Percentiles rank a stretch among this genome's conserved stretches.
phyloP scores from a whole-genome alignment of 441 rosid genomes.

The Lepidium campestre region DNA sequence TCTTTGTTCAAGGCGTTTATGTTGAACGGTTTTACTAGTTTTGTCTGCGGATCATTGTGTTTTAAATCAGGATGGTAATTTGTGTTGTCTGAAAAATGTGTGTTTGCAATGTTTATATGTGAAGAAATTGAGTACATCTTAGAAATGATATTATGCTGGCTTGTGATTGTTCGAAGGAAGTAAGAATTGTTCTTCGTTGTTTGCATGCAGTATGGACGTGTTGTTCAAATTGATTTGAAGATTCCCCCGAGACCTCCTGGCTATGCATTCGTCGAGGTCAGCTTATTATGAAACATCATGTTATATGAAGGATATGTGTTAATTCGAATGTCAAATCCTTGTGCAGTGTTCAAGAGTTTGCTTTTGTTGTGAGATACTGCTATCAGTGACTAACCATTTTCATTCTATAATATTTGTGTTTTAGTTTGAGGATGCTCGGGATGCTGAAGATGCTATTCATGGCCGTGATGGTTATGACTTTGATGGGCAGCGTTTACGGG shows the following conservation, averaged over 20 bases:
- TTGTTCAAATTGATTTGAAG: slow-evolving; percentile 66
- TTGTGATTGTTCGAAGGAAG: neutral
- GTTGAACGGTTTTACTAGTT: neutral
- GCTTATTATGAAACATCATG: neutral
- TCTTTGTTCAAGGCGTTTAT: neutral
- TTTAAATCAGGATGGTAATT: neutral
- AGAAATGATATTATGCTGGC: neutral
- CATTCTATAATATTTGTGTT: neutral
- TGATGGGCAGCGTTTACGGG: slow-evolving; percentile 68
- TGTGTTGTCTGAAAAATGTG: neutral
- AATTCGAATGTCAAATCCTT: neutral
- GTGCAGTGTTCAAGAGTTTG: neutral
- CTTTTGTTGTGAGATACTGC: neutral
- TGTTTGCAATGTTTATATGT: neutral
- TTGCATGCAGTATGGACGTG: slow-evolving; percentile 64
- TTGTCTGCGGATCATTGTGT: neutral
- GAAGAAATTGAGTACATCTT: neutral
- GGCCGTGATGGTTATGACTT: slow-evolving; percentile 84
- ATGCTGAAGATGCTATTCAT: slow-evolving; percentile 78
- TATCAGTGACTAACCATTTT: neutral
- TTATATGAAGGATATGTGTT: neutral
- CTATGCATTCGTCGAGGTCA: slow-evolving; percentile 74
- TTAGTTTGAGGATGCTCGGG: slow-evolving; percentile 70
- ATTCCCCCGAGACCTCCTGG: slow-evolving; percentile 88
- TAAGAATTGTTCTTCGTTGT: neutral